Evolutionary conservation across 2,329 filamentous ascomycete genomes (phyloP), one percentile per base, ranked within the genome.

Genomic region (Epichloe sylvatica): DNA sequence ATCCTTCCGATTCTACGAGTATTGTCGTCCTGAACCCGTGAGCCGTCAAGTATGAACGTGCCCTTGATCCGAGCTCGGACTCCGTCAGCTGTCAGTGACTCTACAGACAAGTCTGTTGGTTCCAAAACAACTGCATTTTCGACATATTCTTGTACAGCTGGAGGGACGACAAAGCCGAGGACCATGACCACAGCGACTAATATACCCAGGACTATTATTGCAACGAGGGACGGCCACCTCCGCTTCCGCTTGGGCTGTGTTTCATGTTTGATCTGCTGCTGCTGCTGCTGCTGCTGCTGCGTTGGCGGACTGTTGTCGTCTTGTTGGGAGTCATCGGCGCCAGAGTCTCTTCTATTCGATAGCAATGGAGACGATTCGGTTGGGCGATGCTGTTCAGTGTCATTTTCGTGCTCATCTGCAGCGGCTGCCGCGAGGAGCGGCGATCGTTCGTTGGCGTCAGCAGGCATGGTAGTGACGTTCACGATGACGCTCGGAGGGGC

Each of bases 101-200:
- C 85, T 52, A 98, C 81, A 2, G 89, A 88, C 19, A 98, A 68
- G 56, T 83, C 85, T 5, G 84, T 89, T 2, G 92, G 87, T 61
- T 90, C 80, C 56, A 98, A 78, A 17, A 91, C 80, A 23, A 83
- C 75, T 3, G 90, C 87, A 64, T 90, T 75, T 66, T 91, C 84
- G 45, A 85, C 86, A 66, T 98, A 98, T 62, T 87, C 78, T 66
- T 94, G 81, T 11, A 94, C 79, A 7, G 83, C 79, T 15, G 84
- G 81, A 2, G 91, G 90, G 0, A 84, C 78, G 49, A 94, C 77
- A 67, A 95, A 95, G 15, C 82, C 87, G 50, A 91, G 70, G 15
- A 84, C 67, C 51, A 96, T 81, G 57, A 94, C 87, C 30, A 74
- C 63, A 21, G 91, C 58, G 5, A 83, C 72, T 6, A 81, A 59